Conservation (phyloP, 768 basidiomycete species). For the Austroboletus eburneus region DNA sequence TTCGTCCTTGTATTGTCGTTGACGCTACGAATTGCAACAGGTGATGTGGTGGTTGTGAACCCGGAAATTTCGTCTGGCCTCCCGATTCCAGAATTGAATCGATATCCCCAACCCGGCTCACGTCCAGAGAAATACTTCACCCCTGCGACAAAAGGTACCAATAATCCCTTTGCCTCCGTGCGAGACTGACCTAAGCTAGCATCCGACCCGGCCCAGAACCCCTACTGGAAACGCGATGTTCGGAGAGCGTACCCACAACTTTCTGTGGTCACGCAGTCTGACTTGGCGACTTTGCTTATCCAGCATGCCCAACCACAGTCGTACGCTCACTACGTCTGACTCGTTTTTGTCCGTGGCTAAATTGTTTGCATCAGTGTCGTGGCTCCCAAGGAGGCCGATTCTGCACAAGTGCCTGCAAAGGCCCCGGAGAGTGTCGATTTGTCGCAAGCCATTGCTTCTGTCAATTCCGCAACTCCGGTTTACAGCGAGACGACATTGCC, state of each 20-base stretch:
- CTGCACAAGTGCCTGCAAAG: constrained; percentile 43
- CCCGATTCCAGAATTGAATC: constrained; percentile 65
- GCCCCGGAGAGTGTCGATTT: constrained; percentile 52
- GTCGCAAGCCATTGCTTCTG: constrained; percentile 65
- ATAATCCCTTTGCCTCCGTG: not conserved
- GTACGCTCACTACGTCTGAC: constrained; percentile 48
- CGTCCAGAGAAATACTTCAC: constrained; percentile 82
- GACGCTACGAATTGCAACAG: constrained; percentile 36
- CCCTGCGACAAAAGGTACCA: constrained; percentile 80
- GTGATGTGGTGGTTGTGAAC: constrained; percentile 79
- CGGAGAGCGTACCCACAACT: constrained; percentile 90
- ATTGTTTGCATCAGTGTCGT: constrained; percentile 41
- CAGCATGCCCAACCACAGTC: constrained; percentile 64
- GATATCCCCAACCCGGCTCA: constrained; percentile 86
- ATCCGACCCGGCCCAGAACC: constrained; percentile 83
- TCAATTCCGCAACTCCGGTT: constrained; percentile 52
- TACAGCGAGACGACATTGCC: constrained; percentile 67
- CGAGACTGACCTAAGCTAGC: constrained; percentile 40
- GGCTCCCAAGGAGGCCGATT: constrained; percentile 42
- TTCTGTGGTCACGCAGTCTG: constrained; percentile 80
- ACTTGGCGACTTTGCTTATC: constrained; percentile 76
- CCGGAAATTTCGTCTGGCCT: constrained; percentile 90
- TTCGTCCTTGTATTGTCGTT: not conserved
- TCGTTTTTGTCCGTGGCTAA: constrained; percentile 4
- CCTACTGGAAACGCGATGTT: constrained; percentile 96